These are phyloP conservation scores for Aspergillus leporis DNA, from an alignment of 495 filamentous ascomycete genomes.

Conservation along the genomic window DNA sequence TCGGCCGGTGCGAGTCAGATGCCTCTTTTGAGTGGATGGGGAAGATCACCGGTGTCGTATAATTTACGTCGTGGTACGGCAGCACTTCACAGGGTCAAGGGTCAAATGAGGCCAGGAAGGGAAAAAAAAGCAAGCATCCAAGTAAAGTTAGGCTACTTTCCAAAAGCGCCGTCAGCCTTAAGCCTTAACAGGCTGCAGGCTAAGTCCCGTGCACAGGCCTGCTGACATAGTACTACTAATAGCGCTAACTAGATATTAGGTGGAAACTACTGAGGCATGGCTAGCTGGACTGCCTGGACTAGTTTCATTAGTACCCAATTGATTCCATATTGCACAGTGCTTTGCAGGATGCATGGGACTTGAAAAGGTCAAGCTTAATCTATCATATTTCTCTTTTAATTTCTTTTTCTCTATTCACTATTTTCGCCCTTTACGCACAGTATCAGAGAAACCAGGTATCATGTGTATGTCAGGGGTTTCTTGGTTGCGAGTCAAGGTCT, in stretches of 20 bases:
- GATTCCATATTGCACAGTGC: neutral
- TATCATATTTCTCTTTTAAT: neutral
- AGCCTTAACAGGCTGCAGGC: conserved; percentile 45
- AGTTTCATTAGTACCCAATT: neutral
- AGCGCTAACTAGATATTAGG: neutral
- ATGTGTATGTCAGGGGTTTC: neutral
- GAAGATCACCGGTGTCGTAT: conserved; percentile 2
- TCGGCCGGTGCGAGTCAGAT: neutral
- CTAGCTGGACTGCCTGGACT: conserved; percentile 1
- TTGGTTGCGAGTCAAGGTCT: neutral
- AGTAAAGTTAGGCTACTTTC: conserved; percentile 20
- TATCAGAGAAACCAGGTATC: neutral
- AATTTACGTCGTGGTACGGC: neutral
- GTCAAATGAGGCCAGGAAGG: neutral
- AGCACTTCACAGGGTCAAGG: neutral
- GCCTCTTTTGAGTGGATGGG: neutral
- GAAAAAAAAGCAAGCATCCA: conserved; percentile 7
- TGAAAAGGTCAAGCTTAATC: neutral
- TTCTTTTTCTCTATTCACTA: neutral
- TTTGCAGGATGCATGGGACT: neutral
- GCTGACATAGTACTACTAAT: conserved; percentile 1
- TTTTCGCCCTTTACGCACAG: neutral
- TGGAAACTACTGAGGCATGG: neutral
- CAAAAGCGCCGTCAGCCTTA: conserved; percentile 34
- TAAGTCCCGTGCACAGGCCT: conserved; percentile 22